Evolutionary conservation across 2,329 filamentous ascomycete species (phyloP), one percentile per base, ranked within the genome.

Genomic region (Teratosphaeria gauchensis): DNA sequence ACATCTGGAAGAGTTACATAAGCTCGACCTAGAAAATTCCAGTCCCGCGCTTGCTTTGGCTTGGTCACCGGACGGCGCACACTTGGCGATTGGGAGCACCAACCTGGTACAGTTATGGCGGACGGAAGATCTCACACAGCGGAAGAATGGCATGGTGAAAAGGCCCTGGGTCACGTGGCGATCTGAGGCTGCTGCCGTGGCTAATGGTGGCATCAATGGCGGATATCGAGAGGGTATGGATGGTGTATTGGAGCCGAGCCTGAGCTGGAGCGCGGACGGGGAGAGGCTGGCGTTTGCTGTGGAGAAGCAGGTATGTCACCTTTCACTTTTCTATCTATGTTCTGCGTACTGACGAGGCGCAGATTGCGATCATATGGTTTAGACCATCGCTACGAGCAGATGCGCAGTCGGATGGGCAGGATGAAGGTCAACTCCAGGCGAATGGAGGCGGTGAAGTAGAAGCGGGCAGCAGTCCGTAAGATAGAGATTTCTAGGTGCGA

Each of bases 211-310:
- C 38, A 61, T 35, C 46, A 61, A 62, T 14, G 59, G 61, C 51
- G 64, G 57, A 11, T 57, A 64, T 14, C 62, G 63, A 14, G 61
- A 64, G 30, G 64, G 61, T 24, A 54, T 60, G 46, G 54, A 61
- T 42, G 53, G 38, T 7, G 51, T 58, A 31, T 55, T 57, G 14
- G 67, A 72, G 60, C 71, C 71, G 8, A 71, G 66, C 61, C 69
- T 83, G 56, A 75, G 74, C 32, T 83, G 80, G 80, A 80, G 81
- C 66, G 73, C 72, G 12, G 77, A 82, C 66, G 79, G 80, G n/a
- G 78, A 78, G 64, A 79, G 76, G 64, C 71, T 83, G 58, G 78
- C 76, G 1, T 78, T 80, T 65, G 67, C 67, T 4, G 60, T 63
- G 1, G 67, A 67, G 32, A 75, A 74, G 62, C 75, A 79, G 75